Conservation (phyloP, 306 rosid genomes). For the Vigna mungo region DNA sequence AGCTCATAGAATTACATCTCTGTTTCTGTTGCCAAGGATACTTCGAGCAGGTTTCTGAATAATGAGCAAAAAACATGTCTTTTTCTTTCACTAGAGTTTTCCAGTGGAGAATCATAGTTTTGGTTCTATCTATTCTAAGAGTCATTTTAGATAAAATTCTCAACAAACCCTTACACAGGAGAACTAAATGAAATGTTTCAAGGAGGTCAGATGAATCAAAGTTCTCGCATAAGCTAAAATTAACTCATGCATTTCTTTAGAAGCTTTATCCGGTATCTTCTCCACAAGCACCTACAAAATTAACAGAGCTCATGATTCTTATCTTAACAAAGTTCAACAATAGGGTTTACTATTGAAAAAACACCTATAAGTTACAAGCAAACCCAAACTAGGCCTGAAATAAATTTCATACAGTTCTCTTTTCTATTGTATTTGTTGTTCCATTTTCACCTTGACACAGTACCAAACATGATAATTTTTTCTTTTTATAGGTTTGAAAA, state of each 20-base stretch:
- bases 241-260: not conserved
- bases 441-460: too few relatives aligned
- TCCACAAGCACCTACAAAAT: not conserved
- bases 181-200: not conserved
- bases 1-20: not conserved
- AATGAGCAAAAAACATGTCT: not conserved
- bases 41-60: constrained; percentile 1
- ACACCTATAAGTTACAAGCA: too few relatives aligned
- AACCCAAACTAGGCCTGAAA: too few relatives aligned
- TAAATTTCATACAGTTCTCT: too few relatives aligned
- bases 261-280: not conserved
- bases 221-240: not conserved
- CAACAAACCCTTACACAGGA: not conserved
- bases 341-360: too few relatives aligned
- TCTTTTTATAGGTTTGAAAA: constrained; percentile 26
- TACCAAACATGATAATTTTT: not conserved
- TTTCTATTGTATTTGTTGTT: too few relatives aligned
- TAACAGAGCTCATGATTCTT: too few relatives aligned
- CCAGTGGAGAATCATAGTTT: not conserved
- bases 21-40: not conserved
- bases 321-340: too few relatives aligned
- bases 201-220: not conserved
- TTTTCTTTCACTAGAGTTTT: constrained; percentile 8
- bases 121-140: not conserved
- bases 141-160: not conserved